phyloP scores from a whole-genome alignment of 75 land plant genomes.

The Sequoia sempervirens region DNA sequence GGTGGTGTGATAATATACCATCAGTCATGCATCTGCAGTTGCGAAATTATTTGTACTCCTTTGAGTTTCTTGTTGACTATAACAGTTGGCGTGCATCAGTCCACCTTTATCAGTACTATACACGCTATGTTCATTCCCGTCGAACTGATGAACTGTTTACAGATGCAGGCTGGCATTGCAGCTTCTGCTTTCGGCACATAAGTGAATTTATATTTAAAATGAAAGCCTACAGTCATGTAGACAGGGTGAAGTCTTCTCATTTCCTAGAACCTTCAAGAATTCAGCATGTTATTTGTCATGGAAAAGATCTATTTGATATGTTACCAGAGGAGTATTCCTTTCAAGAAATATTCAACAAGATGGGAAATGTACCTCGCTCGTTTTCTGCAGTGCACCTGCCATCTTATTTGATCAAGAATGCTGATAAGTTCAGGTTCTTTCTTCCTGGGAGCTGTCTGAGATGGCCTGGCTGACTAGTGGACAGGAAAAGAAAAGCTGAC shows the following conservation, averaged over 20 bases:
- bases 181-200: conserved; percentile 79
- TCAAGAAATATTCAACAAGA: conserved; percentile 64
- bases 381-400: conserved; percentile 85
- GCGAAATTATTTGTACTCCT: conserved; percentile 81
- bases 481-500: neutral
- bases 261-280: conserved; percentile 55
- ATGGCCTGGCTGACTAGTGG: conserved; percentile 6
- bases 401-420: conserved; percentile 53
- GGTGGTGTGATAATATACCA: conserved; percentile 82
- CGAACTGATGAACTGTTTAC: conserved; percentile 58
- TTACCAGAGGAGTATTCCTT: conserved; percentile 92
- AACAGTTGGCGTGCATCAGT: conserved; percentile 77
- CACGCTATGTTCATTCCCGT: conserved; percentile 64
- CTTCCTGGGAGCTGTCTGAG: conserved; percentile 81
- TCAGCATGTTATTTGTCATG: conserved; percentile 68
- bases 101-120: conserved; percentile 33
- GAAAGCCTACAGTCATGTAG: conserved; percentile 92
- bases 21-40: conserved; percentile 79
- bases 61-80: conserved; percentile 81
- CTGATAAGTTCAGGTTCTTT: conserved; percentile 63
- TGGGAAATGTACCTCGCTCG: conserved; percentile 67
- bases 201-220: conserved; percentile 82
- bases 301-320: conserved; percentile 87
- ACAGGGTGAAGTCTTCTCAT: conserved; percentile 45
- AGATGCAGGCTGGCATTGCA: conserved; percentile 98